Percentiles rank a stretch among this genome's conserved stretches.
Evolutionary conservation across 139 green algal genomes (phyloP).

Genomic region (Micromonas pusilla): DNA sequence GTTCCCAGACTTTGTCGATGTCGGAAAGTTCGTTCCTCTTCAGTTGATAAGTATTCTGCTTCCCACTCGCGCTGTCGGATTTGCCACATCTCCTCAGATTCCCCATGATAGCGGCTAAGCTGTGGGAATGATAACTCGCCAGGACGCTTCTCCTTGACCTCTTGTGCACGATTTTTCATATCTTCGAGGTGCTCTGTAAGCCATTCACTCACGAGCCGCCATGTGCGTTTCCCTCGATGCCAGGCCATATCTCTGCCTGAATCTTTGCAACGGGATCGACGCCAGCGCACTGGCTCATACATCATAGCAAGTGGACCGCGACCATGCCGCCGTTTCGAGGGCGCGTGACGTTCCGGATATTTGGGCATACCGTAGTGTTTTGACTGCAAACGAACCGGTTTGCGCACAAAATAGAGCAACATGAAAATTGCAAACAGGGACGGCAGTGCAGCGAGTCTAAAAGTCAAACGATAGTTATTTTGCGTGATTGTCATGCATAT

Average conservation of each 20-base stretch:
- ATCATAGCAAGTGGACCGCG: slow-evolving; percentile 21
- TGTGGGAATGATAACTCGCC: background rate
- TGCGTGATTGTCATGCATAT: slow-evolving; percentile 3
- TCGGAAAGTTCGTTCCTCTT: background rate
- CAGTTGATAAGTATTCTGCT: background rate
- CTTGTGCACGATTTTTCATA: slow-evolving; percentile 1
- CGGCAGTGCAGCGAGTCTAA: background rate
- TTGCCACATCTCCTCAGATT: background rate
- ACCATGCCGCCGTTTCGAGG: slow-evolving; percentile 5
- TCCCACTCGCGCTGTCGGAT: background rate
- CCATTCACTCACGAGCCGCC: slow-evolving; percentile 14
- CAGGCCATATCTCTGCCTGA: slow-evolving; percentile 1
- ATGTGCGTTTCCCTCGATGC: slow-evolving; percentile 13
- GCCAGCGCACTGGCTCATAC: background rate
- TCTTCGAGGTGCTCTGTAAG: background rate
- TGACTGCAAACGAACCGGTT: background rate
- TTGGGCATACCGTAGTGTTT: slow-evolving; percentile 14
- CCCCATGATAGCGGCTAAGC: background rate
- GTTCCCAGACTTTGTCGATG: background rate
- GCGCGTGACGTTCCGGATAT: background rate
- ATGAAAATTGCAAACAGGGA: slow-evolving; percentile 21
- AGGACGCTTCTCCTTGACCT: background rate
- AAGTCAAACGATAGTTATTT: slow-evolving; percentile 20
- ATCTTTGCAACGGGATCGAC: background rate
- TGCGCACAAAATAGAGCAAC: background rate